Evolutionary conservation across 495 filamentous ascomycete species (phyloP).

Genomic region (Penicillium waksmanii): DNA sequence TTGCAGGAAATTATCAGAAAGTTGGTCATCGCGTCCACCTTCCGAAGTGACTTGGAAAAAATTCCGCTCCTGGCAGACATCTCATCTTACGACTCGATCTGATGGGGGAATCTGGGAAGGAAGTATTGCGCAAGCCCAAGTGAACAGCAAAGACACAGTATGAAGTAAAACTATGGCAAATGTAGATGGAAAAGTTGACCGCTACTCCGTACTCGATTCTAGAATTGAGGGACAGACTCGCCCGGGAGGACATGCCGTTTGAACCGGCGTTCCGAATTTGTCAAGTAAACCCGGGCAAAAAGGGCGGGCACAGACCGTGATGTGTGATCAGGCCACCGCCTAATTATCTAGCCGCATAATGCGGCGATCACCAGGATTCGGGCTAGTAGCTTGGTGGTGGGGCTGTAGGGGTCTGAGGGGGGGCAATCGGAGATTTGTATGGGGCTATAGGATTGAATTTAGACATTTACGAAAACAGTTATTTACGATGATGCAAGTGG

Average conservation of each 20-base stretch:
- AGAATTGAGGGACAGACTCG: neutral
- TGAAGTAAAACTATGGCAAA: too few species aligned
- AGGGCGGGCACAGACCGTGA: neutral
- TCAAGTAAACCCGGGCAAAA: neutral
- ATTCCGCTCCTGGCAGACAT: neutral
- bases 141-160: neutral
- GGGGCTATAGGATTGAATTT: neutral
- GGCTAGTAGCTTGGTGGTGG: neutral
- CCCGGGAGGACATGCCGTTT: constrained; percentile 1
- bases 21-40: neutral
- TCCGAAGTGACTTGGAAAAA: neutral
- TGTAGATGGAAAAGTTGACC: too few species aligned
- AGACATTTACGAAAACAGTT: neutral
- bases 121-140: neutral
- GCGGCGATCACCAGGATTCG: neutral
- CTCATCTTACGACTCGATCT: neutral
- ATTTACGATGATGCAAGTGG: neutral
- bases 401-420: neutral
- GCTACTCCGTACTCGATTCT: too few species aligned
- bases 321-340: constrained; percentile 1
- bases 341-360: constrained; percentile 1
- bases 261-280: neutral
- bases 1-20: too few species aligned
- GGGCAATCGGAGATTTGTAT: neutral
- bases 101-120: too few species aligned